Evolutionary conservation across 2,329 filamentous ascomycete species (phyloP).

Genomic region (Coniella lustricola): DNA sequence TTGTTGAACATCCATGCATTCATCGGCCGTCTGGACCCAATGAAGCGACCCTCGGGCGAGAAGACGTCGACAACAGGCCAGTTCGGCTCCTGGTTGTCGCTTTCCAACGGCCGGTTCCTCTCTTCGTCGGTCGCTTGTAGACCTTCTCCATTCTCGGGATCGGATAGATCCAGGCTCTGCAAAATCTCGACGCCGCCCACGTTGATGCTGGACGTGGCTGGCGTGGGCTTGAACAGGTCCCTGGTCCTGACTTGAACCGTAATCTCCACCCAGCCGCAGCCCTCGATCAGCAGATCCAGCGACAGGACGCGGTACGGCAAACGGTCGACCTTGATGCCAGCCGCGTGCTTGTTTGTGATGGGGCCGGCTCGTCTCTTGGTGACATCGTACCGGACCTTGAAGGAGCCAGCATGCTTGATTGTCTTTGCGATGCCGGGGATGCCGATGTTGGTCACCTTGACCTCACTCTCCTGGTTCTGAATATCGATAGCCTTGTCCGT

Average conservation of each 20-base stretch:
- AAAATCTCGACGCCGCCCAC: constrained; percentile 17
- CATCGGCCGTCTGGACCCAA: constrained; percentile 61
- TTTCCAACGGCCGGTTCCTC: not conserved
- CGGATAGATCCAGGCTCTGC: constrained; percentile 24
- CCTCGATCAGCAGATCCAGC: constrained; percentile 82
- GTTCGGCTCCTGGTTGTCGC: constrained; percentile 26
- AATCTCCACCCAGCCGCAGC: constrained; percentile 88
- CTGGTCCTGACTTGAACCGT: constrained; percentile 68
- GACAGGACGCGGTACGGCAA: constrained; percentile 76
- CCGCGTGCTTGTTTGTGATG: constrained; percentile 56
- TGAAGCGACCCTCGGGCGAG: constrained; percentile 73
- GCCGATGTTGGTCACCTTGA: constrained; percentile 58
- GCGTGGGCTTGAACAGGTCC: constrained; percentile 29
- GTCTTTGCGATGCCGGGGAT: constrained; percentile 48
- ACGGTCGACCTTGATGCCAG: constrained; percentile 55
- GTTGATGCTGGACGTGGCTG: constrained; percentile 4
- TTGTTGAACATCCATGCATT: constrained; percentile 62
- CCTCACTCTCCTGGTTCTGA: constrained; percentile 55
- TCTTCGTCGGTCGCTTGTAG: constrained; percentile 1
- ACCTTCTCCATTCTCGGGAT: constrained; percentile 15
- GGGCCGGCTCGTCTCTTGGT: constrained; percentile 73
- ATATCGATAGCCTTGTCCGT: constrained; percentile 74
- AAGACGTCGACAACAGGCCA: constrained; percentile 79
- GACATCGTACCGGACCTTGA: constrained; percentile 72
- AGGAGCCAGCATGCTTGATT: constrained; percentile 65